Conservation (phyloP, 2,329 filamentous ascomycete genomes). For the Arthroderma sp. region DNA sequence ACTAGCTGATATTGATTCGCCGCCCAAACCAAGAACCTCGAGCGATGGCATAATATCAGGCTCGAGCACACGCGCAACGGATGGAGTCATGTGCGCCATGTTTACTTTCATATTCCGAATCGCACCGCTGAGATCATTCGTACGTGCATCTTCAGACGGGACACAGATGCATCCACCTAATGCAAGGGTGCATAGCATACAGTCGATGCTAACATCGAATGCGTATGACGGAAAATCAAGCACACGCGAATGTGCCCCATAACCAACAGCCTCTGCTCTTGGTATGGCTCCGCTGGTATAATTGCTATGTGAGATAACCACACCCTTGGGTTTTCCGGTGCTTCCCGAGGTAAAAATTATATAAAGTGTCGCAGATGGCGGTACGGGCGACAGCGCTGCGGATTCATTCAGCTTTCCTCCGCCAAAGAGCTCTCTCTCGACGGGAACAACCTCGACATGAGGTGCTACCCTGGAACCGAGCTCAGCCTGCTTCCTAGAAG, state of each 20-base stretch:
- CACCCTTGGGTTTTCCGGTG: slow-evolving; percentile 43
- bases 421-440: slow-evolving; percentile 2
- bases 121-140: slow-evolving; percentile 36
- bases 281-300: slow-evolving; percentile 44
- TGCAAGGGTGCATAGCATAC: slow-evolving; percentile 32
- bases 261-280: slow-evolving; percentile 40
- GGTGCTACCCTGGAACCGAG: slow-evolving; percentile 6
- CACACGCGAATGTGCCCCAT: slow-evolving; percentile 39
- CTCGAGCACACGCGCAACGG: slow-evolving; percentile 39
- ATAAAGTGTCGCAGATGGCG: slow-evolving; percentile 30
- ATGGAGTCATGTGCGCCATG: slow-evolving; percentile 46
- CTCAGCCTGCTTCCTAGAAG: slow-evolving; percentile 8
- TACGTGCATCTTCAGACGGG: slow-evolving; percentile 37
- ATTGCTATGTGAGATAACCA: slow-evolving; percentile 48
- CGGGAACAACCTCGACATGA: slow-evolving; percentile 2
- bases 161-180: slow-evolving; percentile 49
- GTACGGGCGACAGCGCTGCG: slow-evolving; percentile 4
- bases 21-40: slow-evolving; percentile 29
- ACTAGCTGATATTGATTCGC: slow-evolving; percentile 31
- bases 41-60: slow-evolving; percentile 30
- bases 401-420: not conserved
- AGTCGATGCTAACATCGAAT: slow-evolving; percentile 8
- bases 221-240: slow-evolving; percentile 34
- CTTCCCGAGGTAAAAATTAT: slow-evolving; percentile 48
- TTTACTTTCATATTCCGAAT: slow-evolving; percentile 40